A percentile compares a stretch with the other conserved stretches of the same genome.
Evolutionary conservation across 2,329 filamentous ascomycete species (phyloP).

Genomic region (Alternaria brassicicola): DNA sequence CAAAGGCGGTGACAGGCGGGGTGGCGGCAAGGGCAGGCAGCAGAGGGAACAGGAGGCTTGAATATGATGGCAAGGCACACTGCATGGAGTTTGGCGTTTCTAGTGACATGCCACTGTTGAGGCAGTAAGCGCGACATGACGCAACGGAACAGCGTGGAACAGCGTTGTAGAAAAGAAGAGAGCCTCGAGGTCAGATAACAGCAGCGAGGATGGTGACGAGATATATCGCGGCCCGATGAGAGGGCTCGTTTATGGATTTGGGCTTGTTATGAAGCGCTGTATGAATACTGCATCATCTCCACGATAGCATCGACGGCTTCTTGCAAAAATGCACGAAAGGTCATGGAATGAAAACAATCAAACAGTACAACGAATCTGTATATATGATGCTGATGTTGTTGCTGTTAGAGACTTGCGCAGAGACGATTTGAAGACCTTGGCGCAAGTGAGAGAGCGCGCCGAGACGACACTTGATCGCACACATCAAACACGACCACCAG

Average conservation of each 20-base stretch:
- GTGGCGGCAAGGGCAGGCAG: constrained; percentile 43
- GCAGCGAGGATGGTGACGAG: too few relatives aligned
- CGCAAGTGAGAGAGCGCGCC: too few relatives aligned
- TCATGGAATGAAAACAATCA: not conserved
- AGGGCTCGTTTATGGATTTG: not conserved
- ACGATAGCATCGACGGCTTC: not conserved
- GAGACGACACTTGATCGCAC: too few relatives aligned
- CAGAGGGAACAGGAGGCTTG: constrained; percentile 43
- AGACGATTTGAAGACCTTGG: too few relatives aligned
- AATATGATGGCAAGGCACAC: constrained; percentile 25
- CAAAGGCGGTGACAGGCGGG: constrained; percentile 39
- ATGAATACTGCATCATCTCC: not conserved
- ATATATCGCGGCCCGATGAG: too few relatives aligned
- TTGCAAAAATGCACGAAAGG: not conserved
- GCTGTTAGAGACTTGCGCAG: too few relatives aligned
- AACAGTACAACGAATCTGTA: not conserved
- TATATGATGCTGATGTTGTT: too few relatives aligned
- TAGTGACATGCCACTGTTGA: constrained; percentile 15
- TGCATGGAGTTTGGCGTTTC: constrained; percentile 29
- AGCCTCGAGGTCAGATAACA: too few relatives aligned
- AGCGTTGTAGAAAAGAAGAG: not conserved
- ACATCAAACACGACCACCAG: too few relatives aligned
- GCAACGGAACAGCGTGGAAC: not conserved
- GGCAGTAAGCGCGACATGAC: not conserved
- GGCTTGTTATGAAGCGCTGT: not conserved